These are phyloP conservation scores for Saccharomyces hybrid DNA, from an alignment of 1,139 yeast genomes.

Conservation along the genomic window DNA sequence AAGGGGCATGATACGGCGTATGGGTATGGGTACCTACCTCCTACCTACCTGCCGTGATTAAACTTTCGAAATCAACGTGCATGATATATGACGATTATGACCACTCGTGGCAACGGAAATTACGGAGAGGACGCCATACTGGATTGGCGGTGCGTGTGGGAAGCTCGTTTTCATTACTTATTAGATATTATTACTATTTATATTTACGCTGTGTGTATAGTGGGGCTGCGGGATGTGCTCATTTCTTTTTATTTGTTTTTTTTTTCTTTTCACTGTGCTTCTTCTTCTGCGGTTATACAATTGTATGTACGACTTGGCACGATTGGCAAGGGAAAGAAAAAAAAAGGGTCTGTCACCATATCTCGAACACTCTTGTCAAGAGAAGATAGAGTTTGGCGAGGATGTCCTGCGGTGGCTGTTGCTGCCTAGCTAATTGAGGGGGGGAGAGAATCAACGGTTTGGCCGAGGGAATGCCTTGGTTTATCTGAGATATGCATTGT, in stretches of 20 bases:
- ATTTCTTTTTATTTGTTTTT: too few species aligned
- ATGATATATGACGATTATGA: not conserved
- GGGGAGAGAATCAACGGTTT: conserved; percentile 28
- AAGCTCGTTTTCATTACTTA: too few species aligned
- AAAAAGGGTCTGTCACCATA: conserved; percentile 18
- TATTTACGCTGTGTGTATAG: too few species aligned
- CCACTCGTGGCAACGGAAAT: too few species aligned
- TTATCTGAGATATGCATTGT: conserved; percentile 31
- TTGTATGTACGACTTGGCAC: not conserved
- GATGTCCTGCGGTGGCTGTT: conserved; percentile 24
- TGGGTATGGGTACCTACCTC: not conserved
- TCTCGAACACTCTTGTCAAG: conserved; percentile 29
- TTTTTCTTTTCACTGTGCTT: too few species aligned
- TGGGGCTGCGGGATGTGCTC: too few species aligned
- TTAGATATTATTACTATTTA: too few species aligned
- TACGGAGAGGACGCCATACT: too few species aligned
- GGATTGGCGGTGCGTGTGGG: too few species aligned
- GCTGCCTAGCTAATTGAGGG: conserved; percentile 21
- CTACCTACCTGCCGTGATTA: not conserved
- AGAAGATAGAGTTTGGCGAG: conserved; percentile 29
- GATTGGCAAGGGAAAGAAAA: not conserved
- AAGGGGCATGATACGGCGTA: not conserved
- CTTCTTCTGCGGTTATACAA: not conserved
- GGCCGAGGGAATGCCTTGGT: conserved; percentile 25
- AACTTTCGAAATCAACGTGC: not conserved